These are phyloP conservation scores for Cenococcum geophilum DNA, from an alignment of 495 filamentous ascomycete species.

Conservation along the genomic window DNA sequence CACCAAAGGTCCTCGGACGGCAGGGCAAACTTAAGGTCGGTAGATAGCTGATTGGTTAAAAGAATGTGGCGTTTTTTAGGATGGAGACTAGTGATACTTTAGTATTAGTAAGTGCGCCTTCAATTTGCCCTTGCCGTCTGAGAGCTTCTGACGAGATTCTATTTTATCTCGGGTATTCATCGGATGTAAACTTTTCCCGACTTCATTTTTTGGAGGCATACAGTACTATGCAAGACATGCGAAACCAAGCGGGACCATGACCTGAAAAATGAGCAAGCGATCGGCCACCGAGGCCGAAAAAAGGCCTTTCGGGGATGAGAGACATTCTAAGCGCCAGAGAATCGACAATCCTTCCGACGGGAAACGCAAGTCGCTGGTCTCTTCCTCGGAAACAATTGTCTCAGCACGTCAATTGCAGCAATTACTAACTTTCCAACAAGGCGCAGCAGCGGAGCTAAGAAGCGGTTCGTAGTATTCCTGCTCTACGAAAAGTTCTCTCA, in stretches of 20 bases:
- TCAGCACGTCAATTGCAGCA: slow-evolving; percentile 26
- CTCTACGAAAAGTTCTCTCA: neutral
- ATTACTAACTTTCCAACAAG: slow-evolving; percentile 25
- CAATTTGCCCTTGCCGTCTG: no score
- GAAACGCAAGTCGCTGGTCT: neutral
- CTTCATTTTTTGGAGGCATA: neutral
- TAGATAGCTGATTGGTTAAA: no score
- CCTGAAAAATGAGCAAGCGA: slow-evolving; percentile 25
- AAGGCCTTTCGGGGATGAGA: neutral
- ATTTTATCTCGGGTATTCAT: neutral
- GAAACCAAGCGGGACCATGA: slow-evolving; percentile 1
- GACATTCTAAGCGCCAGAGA: slow-evolving; percentile 26
- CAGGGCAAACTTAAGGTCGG: no score
- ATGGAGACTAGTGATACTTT: no score
- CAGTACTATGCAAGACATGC: neutral
- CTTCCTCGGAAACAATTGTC: slow-evolving; percentile 12
- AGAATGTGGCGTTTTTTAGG: no score
- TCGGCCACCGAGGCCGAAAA: slow-evolving; percentile 17
- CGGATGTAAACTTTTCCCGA: slow-evolving; percentile 10
- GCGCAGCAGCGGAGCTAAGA: slow-evolving; percentile 13
- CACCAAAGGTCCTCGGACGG: no score
- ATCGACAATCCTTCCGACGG: slow-evolving; percentile 7
- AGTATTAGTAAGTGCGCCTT: no score
- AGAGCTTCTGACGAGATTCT: no score
- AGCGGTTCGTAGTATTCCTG: slow-evolving; percentile 14